Percentiles rank a stretch among this genome's conserved stretches.
These are phyloP conservation scores for Quercus tomentella DNA, from an alignment of 331 rosid species.

Conservation along the genomic window DNA sequence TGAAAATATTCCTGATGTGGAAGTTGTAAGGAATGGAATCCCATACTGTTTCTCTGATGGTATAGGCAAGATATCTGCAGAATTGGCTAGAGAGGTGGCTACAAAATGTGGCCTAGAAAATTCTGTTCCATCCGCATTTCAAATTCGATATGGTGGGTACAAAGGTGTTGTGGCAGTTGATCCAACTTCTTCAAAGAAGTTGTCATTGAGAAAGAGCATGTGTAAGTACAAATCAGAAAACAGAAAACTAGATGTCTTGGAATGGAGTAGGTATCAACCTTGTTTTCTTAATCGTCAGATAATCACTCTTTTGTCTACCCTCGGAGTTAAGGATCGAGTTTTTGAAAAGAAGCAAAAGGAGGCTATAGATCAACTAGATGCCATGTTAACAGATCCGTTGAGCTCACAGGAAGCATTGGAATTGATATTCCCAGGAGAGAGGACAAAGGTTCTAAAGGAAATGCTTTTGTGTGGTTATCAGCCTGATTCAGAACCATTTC, in stretches of 20 bases:
- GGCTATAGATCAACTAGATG: slow-evolving; percentile 18
- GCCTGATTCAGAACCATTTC: slow-evolving; percentile 40
- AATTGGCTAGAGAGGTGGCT: slow-evolving; percentile 54
- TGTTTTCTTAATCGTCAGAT: slow-evolving; percentile 44
- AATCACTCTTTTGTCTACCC: slow-evolving; percentile 37
- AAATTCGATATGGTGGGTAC: slow-evolving; percentile 51
- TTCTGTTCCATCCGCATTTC: slow-evolving; percentile 67
- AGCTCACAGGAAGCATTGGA: slow-evolving; percentile 32
- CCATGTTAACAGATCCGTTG: slow-evolving; percentile 26
- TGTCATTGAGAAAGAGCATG: slow-evolving; percentile 42
- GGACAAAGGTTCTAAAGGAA: slow-evolving; percentile 19
- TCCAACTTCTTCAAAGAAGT: slow-evolving; percentile 19
- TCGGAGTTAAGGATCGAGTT: slow-evolving; percentile 21
- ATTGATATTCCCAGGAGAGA: slow-evolving; percentile 25
- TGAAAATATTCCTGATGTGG: slow-evolving; percentile 57
- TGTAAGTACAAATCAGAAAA: slow-evolving; percentile 27
- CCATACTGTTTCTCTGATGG: slow-evolving; percentile 68
- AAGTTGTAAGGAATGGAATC: slow-evolving; percentile 14
- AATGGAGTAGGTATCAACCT: slow-evolving; percentile 35
- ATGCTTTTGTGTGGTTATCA: slow-evolving; percentile 31
- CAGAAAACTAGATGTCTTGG: slow-evolving; percentile 26
- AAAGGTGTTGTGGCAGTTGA: slow-evolving; percentile 50
- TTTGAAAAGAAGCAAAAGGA: slow-evolving; percentile 23
- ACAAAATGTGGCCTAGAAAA: slow-evolving; percentile 39
- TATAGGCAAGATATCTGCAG: slow-evolving; percentile 69